These are phyloP conservation scores for Dryas integrifolia DNA, from an alignment of 331 rosid genomes.

Conservation along the genomic window DNA sequence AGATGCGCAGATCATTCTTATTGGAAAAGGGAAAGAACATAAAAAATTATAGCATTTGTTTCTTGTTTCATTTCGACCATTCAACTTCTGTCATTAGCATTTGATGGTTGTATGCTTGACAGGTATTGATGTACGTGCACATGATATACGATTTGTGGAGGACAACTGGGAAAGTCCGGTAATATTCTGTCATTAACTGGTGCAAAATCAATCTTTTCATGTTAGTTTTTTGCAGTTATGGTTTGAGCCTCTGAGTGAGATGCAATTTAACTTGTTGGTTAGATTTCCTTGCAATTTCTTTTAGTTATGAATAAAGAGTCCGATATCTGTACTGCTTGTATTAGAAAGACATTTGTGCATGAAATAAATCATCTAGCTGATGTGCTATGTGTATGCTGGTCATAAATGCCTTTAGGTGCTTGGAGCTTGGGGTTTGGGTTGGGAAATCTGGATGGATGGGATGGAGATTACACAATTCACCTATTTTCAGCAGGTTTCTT, in stretches of 20 bases:
- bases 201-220: slow-evolving; percentile 8
- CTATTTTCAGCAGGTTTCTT: slow-evolving; percentile 86
- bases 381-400: slow-evolving; percentile 8
- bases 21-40: neutral
- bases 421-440: slow-evolving; percentile 99
- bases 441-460: slow-evolving; percentile 99
- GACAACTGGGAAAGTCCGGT: slow-evolving; percentile 99
- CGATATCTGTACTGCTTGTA: slow-evolving; percentile 2
- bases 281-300: slow-evolving; percentile 1
- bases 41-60: slow-evolving; percentile 14
- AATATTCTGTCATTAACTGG: slow-evolving; percentile 34
- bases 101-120: slow-evolving; percentile 31
- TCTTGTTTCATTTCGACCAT: slow-evolving; percentile 13
- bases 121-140: slow-evolving; percentile 84
- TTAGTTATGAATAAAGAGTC: slow-evolving; percentile 10
- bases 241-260: slow-evolving; percentile 15
- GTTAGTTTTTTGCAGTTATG: slow-evolving; percentile 9
- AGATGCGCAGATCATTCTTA: neutral
- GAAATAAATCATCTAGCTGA: neutral
- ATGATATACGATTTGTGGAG: slow-evolving; percentile 97
- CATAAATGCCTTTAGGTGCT: slow-evolving; percentile 60
- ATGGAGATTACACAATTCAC: slow-evolving; percentile 99
- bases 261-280: slow-evolving; percentile 20
- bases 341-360: neutral
- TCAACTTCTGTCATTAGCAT: slow-evolving; percentile 24